A percentile compares a stretch with the other conserved stretches of the same genome.
Conservation (phyloP, 768 basidiomycete species). For the Pholiota molesta region DNA sequence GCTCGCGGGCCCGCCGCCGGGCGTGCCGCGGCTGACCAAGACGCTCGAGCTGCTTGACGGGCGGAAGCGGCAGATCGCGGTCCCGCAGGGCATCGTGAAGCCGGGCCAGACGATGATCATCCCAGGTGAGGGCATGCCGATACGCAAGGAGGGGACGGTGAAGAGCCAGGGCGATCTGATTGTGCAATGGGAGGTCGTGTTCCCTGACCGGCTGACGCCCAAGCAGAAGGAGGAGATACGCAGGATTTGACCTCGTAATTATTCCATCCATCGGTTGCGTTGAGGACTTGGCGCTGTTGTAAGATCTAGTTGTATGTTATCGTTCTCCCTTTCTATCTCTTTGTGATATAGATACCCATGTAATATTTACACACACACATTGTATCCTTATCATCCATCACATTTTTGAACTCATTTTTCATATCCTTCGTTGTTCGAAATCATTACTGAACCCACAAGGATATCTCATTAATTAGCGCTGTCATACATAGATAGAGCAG, state of each 20-base stretch:
- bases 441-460: too few species aligned
- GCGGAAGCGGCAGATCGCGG: constrained; percentile 65
- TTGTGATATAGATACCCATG: constrained; percentile 6
- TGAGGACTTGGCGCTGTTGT: too few species aligned
- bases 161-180: constrained; percentile 84
- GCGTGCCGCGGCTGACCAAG: constrained; percentile 40
- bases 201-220: constrained; percentile 76
- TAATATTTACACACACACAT: neutral
- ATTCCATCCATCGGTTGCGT: too few species aligned
- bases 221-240: constrained; percentile 81
- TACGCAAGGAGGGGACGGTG: constrained; percentile 73
- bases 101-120: constrained; percentile 76
- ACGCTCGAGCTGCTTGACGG: constrained; percentile 80
- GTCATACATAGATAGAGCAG: neutral
- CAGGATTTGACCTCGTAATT: constrained; percentile 47
- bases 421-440: too few species aligned
- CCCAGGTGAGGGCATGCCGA: constrained; percentile 87
- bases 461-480: neutral
- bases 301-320: neutral
- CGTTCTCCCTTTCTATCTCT: neutral
- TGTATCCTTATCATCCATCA: constrained; percentile 6
- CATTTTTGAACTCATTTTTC: neutral
- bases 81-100: constrained; percentile 73
- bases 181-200: constrained; percentile 81
- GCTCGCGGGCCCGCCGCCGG: constrained; percentile 51